Percentiles rank a stretch among this genome's conserved stretches.
Evolutionary conservation across 2,329 filamentous ascomycete species (phyloP).

Genomic region (Penicillium olsonii): DNA sequence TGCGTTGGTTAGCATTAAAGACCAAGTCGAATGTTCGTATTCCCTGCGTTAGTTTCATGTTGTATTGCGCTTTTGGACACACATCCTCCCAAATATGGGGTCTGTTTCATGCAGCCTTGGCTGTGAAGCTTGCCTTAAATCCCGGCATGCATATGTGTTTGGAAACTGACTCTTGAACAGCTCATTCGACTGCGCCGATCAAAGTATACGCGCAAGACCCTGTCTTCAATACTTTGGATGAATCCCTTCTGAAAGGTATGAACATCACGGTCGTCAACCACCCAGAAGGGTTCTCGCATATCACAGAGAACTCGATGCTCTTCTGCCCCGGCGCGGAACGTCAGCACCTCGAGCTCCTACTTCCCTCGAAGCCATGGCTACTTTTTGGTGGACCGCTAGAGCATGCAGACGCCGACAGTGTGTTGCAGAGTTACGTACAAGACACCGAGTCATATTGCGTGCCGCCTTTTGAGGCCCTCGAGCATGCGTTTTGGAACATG

Average conservation of each 20-base stretch:
- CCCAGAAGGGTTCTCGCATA: slow-evolving; percentile 55
- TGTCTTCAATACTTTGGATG: slow-evolving; percentile 51
- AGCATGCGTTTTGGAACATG: slow-evolving; percentile 42
- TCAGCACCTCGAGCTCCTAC: slow-evolving; percentile 53
- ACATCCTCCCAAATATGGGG: no score
- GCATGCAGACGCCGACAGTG: slow-evolving; percentile 27
- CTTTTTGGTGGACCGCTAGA: slow-evolving; percentile 58
- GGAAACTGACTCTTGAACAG: slow-evolving; percentile 1
- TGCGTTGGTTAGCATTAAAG: slow-evolving; percentile 34
- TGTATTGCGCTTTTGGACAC: background rate
- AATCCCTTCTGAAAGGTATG: slow-evolving; percentile 36
- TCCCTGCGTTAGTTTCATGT: background rate
- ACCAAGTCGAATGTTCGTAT: slow-evolving; percentile 27
- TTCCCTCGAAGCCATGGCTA: slow-evolving; percentile 53
- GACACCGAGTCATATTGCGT: slow-evolving; percentile 27
- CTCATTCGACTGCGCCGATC: slow-evolving; percentile 16
- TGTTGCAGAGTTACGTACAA: slow-evolving; percentile 23
- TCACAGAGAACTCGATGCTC: slow-evolving; percentile 55
- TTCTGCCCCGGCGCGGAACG: slow-evolving; percentile 63
- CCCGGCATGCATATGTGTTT: background rate
- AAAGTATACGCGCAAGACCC: slow-evolving; percentile 55
- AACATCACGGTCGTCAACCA: slow-evolving; percentile 44
- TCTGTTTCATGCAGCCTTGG: no score
- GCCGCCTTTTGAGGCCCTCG: slow-evolving; percentile 32
- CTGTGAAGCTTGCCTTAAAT: no score